Evolutionary conservation across 306 rosid genomes (phyloP).

Genomic region (Acacia confusa): DNA sequence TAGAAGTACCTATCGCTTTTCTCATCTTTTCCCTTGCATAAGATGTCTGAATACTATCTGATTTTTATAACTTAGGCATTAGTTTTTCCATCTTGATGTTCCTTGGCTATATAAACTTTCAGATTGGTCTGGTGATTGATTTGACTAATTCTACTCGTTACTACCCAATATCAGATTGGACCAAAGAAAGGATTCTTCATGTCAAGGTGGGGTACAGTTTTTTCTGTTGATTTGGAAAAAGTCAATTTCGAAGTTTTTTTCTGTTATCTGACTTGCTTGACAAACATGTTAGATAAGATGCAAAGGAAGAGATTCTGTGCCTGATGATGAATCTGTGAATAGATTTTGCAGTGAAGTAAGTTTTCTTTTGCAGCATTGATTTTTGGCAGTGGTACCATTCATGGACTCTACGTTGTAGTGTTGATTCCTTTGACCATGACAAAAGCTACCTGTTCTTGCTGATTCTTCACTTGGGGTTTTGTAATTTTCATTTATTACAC

Average conservation of each 20-base stretch:
- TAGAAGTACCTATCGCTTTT: slow-evolving; percentile 10
- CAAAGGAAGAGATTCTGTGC: slow-evolving; percentile 85
- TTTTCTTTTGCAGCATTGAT: slow-evolving; percentile 29
- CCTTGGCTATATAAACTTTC: slow-evolving; percentile 45
- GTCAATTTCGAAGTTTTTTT: slow-evolving; percentile 21
- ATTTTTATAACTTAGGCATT: slow-evolving; percentile 5
- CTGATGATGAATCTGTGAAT: slow-evolving; percentile 81
- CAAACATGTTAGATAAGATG: slow-evolving; percentile 69
- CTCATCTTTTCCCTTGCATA: slow-evolving; percentile 25
- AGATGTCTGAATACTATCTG: slow-evolving; percentile 13
- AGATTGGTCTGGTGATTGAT: slow-evolving; percentile 98
- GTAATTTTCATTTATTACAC: slow-evolving; percentile 34
- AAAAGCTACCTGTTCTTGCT: slow-evolving; percentile 28
- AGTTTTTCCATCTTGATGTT: slow-evolving; percentile 26
- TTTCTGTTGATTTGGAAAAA: slow-evolving; percentile 26
- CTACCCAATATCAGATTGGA: slow-evolving; percentile 78
- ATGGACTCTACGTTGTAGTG: slow-evolving; percentile 16
- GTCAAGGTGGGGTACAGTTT: slow-evolving; percentile 56
- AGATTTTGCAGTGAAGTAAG: slow-evolving; percentile 75
- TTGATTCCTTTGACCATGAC: slow-evolving; percentile 6
- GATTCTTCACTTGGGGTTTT: slow-evolving; percentile 40
- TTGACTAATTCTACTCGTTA: slow-evolving; percentile 85
- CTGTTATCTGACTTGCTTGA: slow-evolving; percentile 32
- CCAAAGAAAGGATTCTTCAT: slow-evolving; percentile 78
- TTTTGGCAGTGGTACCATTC: neutral